These are phyloP conservation scores for Punica granatum DNA, from an alignment of 345 rosid genomes.

Conservation along the genomic window DNA sequence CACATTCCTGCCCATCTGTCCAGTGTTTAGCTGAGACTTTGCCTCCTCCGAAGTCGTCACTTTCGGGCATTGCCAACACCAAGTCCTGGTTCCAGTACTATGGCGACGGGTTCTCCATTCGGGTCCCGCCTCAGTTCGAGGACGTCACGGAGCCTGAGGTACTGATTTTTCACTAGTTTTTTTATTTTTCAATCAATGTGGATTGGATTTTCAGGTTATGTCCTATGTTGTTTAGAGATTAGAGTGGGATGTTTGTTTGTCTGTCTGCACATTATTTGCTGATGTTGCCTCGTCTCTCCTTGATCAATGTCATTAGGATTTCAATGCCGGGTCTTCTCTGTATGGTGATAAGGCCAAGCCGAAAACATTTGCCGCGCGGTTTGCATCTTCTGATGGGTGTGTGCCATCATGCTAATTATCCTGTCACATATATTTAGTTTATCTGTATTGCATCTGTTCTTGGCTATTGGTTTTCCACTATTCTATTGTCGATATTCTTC, in stretches of 20 bases:
- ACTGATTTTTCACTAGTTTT: background rate
- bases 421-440: background rate
- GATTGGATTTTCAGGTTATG: background rate
- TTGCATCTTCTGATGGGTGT: constrained; percentile 86
- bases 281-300: background rate
- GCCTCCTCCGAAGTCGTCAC: constrained; percentile 35
- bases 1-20: constrained; percentile 27
- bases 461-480: background rate
- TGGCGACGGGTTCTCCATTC: constrained; percentile 75
- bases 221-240: background rate
- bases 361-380: constrained; percentile 73
- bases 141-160: constrained; percentile 93
- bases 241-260: background rate
- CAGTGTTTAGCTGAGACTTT: constrained; percentile 47
- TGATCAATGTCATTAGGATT: constrained; percentile 43
- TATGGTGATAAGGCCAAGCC: constrained; percentile 94
- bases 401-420: background rate
- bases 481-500: background rate
- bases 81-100: constrained; percentile 82
- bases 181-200: background rate
- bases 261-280: background rate
- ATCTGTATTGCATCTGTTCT: background rate
- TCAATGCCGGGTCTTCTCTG: constrained; percentile 66
- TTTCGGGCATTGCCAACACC: constrained; percentile 56
- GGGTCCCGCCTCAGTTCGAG: constrained; percentile 82